A percentile compares a stretch with the other conserved stretches of the same genome.
phyloP scores from a whole-genome alignment of 106 monocot species.

The Dendrobium chrysotoxum region DNA sequence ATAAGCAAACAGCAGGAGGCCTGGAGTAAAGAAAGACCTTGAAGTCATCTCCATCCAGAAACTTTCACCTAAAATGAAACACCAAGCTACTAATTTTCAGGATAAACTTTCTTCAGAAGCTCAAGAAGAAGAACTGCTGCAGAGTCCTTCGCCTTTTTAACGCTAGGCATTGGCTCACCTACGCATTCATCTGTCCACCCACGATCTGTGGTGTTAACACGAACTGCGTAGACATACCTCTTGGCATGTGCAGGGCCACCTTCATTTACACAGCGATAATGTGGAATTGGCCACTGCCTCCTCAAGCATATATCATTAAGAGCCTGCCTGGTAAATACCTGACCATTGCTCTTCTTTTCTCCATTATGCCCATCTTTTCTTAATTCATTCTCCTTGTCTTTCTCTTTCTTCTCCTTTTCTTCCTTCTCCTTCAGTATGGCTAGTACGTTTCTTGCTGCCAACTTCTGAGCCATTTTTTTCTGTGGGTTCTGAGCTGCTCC shows the following conservation, averaged over 20 bases:
- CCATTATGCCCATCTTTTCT: slow-evolving; percentile 34
- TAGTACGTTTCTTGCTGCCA: slow-evolving; percentile 90
- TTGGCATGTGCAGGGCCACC: slow-evolving; percentile 96
- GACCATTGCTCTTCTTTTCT: slow-evolving; percentile 31
- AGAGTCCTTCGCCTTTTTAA: slow-evolving; percentile 99
- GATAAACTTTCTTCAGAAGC: slow-evolving; percentile 53
- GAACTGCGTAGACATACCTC: slow-evolving; percentile 79
- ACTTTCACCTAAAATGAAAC: too few relatives aligned
- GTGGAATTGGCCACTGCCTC: slow-evolving; percentile 95
- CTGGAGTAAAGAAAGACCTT: too few relatives aligned
- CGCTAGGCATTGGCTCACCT: slow-evolving; percentile 96
- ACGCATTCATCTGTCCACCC: slow-evolving; percentile 97
- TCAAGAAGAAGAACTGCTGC: slow-evolving; percentile 85
- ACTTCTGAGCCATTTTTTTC: slow-evolving; percentile 98
- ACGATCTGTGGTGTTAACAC: slow-evolving; percentile 74
- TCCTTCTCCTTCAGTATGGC: slow-evolving; percentile 75
- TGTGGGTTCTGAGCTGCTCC: slow-evolving; percentile 88
- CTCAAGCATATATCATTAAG: slow-evolving; percentile 89
- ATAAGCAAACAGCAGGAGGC: too few relatives aligned
- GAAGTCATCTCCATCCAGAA: too few relatives aligned
- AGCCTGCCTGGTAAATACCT: slow-evolving; percentile 81
- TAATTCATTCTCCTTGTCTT: slow-evolving; percentile 21
- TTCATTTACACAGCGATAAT: slow-evolving; percentile 85
- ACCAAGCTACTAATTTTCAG: slow-evolving; percentile 22
- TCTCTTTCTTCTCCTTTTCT: slow-evolving; percentile 43